A percentile compares a stretch with the other conserved stretches of the same genome.
phyloP scores from a whole-genome alignment of 2,329 filamentous ascomycete species.

The Fusarium nanum region DNA sequence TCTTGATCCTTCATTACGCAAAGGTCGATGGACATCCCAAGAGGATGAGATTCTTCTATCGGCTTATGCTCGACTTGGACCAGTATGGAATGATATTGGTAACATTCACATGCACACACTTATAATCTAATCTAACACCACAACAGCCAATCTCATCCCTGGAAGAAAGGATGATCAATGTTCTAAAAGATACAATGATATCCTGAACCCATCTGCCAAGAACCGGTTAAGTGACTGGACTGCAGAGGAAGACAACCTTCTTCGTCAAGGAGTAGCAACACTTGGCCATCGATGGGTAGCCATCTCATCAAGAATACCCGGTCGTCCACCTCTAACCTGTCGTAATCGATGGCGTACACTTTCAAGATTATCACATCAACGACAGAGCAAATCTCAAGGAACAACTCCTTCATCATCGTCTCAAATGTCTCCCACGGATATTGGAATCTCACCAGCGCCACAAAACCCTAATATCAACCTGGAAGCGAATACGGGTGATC shows the following conservation, averaged over 20 bases:
- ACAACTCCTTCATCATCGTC: slow-evolving; percentile 38
- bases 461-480: slow-evolving; percentile 10
- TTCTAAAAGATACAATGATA: slow-evolving; percentile 48
- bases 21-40: slow-evolving; percentile 47
- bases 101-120: neutral
- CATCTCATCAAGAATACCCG: slow-evolving; percentile 44
- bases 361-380: slow-evolving; percentile 25
- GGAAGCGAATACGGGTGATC: slow-evolving; percentile 3
- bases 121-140: neutral
- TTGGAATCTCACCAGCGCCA: slow-evolving; percentile 32
- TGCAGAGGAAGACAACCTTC: slow-evolving; percentile 40
- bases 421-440: slow-evolving; percentile 35
- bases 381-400: slow-evolving; percentile 32
- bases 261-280: slow-evolving; percentile 41
- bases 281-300: slow-evolving; percentile 47
- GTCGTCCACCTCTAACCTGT: slow-evolving; percentile 47
- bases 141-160: slow-evolving; percentile 42
- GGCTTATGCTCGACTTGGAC: slow-evolving; percentile 45
- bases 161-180: slow-evolving; percentile 49
- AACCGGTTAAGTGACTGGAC: slow-evolving; percentile 46
- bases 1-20: slow-evolving; percentile 46
- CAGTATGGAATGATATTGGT: slow-evolving; percentile 46
- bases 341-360: slow-evolving; percentile 46
- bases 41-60: slow-evolving; percentile 47
- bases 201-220: slow-evolving; percentile 44